These are phyloP conservation scores for Nothophytophthora sp. DNA, from an alignment of 352 stramenopile genomes.

Conservation along the genomic window DNA sequence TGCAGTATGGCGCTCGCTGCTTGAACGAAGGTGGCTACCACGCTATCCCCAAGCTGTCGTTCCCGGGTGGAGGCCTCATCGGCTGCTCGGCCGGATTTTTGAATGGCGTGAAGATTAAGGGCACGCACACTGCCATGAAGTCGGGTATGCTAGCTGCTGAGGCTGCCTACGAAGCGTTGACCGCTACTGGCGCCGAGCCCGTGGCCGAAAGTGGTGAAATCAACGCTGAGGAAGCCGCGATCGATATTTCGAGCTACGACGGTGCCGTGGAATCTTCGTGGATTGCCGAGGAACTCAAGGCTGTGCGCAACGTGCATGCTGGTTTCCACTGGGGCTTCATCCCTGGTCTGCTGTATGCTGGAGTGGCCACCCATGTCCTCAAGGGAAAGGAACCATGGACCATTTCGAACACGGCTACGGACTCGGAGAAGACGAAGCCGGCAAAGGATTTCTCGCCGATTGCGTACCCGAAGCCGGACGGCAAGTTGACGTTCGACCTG, in stretches of 20 bases:
- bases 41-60: constrained; percentile 98
- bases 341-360: constrained; percentile 94
- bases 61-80: constrained; percentile 95
- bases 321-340: constrained; percentile 96
- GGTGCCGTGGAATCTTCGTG: constrained; percentile 92
- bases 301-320: constrained; percentile 97
- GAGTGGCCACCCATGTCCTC: constrained; percentile 91
- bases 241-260: constrained; percentile 87
- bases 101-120: constrained; percentile 99
- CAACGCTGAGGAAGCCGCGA: constrained; percentile 56
- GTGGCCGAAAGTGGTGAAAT: constrained; percentile 77
- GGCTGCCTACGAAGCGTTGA: constrained; percentile 91
- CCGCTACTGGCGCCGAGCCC: constrained; percentile 44
- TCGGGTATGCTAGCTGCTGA: constrained; percentile 98
- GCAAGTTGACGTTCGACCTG: constrained; percentile 97
- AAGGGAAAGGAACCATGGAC: constrained; percentile 98
- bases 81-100: constrained; percentile 98
- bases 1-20: constrained; percentile 97
- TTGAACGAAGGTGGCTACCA: constrained; percentile 96
- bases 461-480: constrained; percentile 97
- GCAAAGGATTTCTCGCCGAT: constrained; percentile 92
- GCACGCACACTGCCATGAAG: constrained; percentile 99
- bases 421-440: constrained; percentile 93
- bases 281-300: constrained; percentile 97
- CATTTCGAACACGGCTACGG: constrained; percentile 77